A percentile compares a stretch with the other conserved stretches of the same genome.
phyloP scores from a whole-genome alignment of 2,329 filamentous ascomycete species.

The Xylaria arbuscula region DNA sequence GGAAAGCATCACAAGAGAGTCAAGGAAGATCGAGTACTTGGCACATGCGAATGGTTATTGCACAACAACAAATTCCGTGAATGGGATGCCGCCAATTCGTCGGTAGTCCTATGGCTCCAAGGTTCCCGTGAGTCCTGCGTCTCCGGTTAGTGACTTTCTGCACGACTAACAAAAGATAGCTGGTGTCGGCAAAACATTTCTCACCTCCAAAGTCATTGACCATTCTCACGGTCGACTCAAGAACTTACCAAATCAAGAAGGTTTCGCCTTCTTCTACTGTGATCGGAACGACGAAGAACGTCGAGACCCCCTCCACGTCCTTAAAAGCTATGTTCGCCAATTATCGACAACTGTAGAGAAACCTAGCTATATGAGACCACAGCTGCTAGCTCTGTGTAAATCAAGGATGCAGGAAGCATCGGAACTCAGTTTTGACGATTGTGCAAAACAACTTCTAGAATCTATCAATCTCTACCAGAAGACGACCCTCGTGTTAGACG shows the following conservation, averaged over 20 bases:
- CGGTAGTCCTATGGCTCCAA: slow-evolving; percentile 25
- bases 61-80: background rate
- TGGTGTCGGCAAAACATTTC: slow-evolving; percentile 29
- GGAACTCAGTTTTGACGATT: slow-evolving; percentile 7
- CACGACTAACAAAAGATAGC: slow-evolving; percentile 11
- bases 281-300: slow-evolving; percentile 19
- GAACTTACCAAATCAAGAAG: background rate
- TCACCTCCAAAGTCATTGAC: slow-evolving; percentile 26
- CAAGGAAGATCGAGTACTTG: background rate
- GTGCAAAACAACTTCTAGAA: slow-evolving; percentile 18
- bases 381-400: slow-evolving; percentile 7
- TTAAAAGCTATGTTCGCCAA: slow-evolving; percentile 27
- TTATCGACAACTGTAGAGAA: slow-evolving; percentile 12
- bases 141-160: background rate
- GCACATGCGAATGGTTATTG: slow-evolving; percentile 27
- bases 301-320: slow-evolving; percentile 8
- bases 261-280: slow-evolving; percentile 32
- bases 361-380: background rate
- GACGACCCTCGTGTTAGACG: slow-evolving; percentile 29
- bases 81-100: slow-evolving; percentile 17
- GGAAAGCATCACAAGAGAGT: slow-evolving; percentile 20
- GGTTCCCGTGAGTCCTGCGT: slow-evolving; percentile 14
- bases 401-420: background rate
- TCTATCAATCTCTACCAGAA: slow-evolving; percentile 18
- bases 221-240: background rate